phyloP scores from a whole-genome alignment of 179 eudicot genomes.

The Beta macrorhiza region DNA sequence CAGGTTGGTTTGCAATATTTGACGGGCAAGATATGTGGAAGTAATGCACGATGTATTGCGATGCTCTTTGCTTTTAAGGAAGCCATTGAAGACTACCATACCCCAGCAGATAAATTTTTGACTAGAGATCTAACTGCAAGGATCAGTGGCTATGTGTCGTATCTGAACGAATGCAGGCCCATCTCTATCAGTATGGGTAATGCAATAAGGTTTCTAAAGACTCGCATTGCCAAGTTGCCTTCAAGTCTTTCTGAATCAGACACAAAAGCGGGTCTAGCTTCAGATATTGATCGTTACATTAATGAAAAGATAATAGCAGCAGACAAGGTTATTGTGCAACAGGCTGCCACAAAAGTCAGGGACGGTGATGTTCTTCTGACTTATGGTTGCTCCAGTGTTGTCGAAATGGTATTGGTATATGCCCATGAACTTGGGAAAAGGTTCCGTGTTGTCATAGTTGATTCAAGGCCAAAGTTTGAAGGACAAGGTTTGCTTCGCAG shows the following conservation, averaged over 20 bases:
- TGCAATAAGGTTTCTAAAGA: constrained; percentile 75
- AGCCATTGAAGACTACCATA: constrained; percentile 67
- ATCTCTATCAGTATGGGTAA: constrained; percentile 96
- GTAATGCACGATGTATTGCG: constrained; percentile 82
- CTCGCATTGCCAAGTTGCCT: constrained; percentile 64
- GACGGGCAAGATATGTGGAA: constrained; percentile 68
- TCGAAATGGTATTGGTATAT: constrained; percentile 70
- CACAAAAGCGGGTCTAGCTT: constrained; percentile 58
- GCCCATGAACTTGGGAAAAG: constrained; percentile 82
- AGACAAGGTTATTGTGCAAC: constrained; percentile 69
- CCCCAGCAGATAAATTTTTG: constrained; percentile 72
- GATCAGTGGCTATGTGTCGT: constrained; percentile 74
- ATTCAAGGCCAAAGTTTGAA: constrained; percentile 85
- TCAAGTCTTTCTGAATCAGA: constrained; percentile 68
- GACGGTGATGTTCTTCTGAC: constrained; percentile 94
- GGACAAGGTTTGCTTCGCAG: constrained; percentile 76
- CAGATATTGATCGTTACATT: constrained; percentile 69
- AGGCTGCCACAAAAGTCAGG: constrained; percentile 78
- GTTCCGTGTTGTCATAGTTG: constrained; percentile 86
- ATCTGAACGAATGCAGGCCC: constrained; percentile 86
- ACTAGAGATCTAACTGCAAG: constrained; percentile 75
- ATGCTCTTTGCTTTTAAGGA: constrained; percentile 93
- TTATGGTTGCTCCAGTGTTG: constrained; percentile 75
- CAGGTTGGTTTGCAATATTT: constrained; percentile 87
- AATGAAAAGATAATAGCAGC: constrained; percentile 80